These are phyloP conservation scores for Ophiosphaerella herpotricha DNA, from an alignment of 2,329 filamentous ascomycete species.

Conservation along the genomic window DNA sequence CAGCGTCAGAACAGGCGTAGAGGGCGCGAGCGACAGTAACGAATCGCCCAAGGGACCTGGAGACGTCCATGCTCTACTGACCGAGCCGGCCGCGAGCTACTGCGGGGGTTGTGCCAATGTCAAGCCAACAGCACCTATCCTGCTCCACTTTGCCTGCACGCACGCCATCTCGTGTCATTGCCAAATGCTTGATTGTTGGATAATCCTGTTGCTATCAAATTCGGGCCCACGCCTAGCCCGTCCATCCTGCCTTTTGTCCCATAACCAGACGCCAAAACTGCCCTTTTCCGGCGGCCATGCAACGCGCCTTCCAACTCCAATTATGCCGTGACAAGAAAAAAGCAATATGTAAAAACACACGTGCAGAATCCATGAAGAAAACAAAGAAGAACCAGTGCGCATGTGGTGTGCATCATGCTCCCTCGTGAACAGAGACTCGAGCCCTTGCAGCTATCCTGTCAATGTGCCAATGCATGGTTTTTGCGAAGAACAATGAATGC, in stretches of 20 bases:
- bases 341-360: slow-evolving; percentile 11
- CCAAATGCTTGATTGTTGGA: no score
- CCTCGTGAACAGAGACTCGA: no score
- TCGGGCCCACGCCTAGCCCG: not conserved
- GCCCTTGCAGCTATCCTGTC: no score
- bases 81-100: no score
- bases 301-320: slow-evolving; percentile 28
- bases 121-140: no score
- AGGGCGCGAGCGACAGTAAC: slow-evolving; percentile 3
- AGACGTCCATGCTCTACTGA: not conserved
- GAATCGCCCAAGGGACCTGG: not conserved
- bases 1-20: not conserved
- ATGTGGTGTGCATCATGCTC: not conserved
- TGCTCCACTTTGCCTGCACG: no score
- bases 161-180: no score
- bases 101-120: no score
- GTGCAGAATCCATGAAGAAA: slow-evolving; percentile 3
- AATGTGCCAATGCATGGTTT: not conserved
- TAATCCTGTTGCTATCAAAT: no score
- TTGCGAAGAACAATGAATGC: not conserved
- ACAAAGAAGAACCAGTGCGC: not conserved
- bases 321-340: slow-evolving; percentile 24
- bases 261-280: slow-evolving; percentile 23
- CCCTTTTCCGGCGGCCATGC: slow-evolving; percentile 26
- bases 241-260: slow-evolving; percentile 1